phyloP scores from a whole-genome alignment of 805 yeast genomes.

The Diddensiella santjacobensis region DNA sequence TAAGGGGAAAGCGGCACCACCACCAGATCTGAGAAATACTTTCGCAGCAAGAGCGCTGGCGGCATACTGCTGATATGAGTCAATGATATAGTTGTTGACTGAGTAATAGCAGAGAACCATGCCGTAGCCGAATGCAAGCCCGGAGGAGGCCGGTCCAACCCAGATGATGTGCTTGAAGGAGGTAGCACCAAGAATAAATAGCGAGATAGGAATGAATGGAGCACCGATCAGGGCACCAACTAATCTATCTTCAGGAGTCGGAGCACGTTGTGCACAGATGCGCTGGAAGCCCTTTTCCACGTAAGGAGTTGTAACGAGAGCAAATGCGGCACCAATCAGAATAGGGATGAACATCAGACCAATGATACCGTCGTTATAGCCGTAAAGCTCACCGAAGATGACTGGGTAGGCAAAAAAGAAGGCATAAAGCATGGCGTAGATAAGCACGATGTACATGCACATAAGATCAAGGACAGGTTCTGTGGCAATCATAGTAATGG shows the following conservation, averaged over 20 bases:
- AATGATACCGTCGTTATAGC: slow-evolving; percentile 68
- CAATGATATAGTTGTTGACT: slow-evolving; percentile 71
- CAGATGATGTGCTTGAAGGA: slow-evolving; percentile 44
- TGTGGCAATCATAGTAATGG: slow-evolving; percentile 65
- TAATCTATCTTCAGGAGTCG: slow-evolving; percentile 56
- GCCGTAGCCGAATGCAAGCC: slow-evolving; percentile 51
- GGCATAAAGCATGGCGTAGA: slow-evolving; percentile 86
- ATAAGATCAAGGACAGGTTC: slow-evolving; percentile 84
- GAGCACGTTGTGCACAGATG: slow-evolving; percentile 42
- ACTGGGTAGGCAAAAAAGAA: slow-evolving; percentile 95
- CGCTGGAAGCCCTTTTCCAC: slow-evolving; percentile 60
- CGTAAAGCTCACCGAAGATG: slow-evolving; percentile 66
- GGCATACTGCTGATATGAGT: slow-evolving; percentile 66
- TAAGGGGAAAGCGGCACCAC: slow-evolving; percentile 58
- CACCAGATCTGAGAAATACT: slow-evolving; percentile 55
- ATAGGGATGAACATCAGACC: slow-evolving; percentile 91
- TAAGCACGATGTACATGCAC: slow-evolving; percentile 82
- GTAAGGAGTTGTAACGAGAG: slow-evolving; percentile 68
- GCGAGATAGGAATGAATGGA: slow-evolving; percentile 45
- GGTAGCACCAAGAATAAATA: slow-evolving; percentile 62
- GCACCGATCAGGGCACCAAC: slow-evolving; percentile 48
- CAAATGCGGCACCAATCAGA: slow-evolving; percentile 76
- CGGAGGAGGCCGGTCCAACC: slow-evolving; percentile 56
- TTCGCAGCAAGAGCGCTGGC: slow-evolving; percentile 61
- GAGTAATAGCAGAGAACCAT: slow-evolving; percentile 58